Base-by-base conservation (phyloP, 2,329 filamentous ascomycete species). In the Verticillium longisporum region DNA sequence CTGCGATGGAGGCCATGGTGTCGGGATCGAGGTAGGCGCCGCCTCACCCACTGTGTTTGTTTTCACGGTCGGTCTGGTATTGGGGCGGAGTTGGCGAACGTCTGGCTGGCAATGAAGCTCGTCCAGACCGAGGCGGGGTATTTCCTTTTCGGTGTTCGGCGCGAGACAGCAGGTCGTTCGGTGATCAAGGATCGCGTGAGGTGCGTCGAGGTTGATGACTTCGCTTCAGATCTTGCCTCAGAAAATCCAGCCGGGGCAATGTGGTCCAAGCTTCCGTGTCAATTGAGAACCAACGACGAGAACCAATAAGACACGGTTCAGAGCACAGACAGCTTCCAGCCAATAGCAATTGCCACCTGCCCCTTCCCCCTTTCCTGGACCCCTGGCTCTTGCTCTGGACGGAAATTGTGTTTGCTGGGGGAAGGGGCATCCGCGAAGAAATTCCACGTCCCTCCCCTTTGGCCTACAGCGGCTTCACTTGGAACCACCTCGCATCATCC, bases 321-420 rank as follows among this genome's bases (percentile, higher is more conserved):
- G 33, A 11, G 57, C 57, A 59, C 57, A 45, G 57, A 54, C 57
- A 64, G 53, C 38, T 55, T 11, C 54, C 36, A 63, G 54, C 66
- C 66, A 67, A 67, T 66, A 62, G 64, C 15, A 56, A 32, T 21
- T 33, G 26, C 7, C 18, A 6, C 9, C 0, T 33, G 11, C 64
- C 71, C 71, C 69, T 77, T 75, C 75, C 77, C 77, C 77, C 73
- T 75, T 77, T 75, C 70, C 73, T 69, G 45, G 41, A 45, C 61
- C 74, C 75, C 73, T 75, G 73, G 41, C 71, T 70, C 71, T 68
- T 72, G 68, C 69, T 72, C 70, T 71, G 69, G 65, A 75, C 68
- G 73, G 78, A 81, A 81, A 81, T 80, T 81, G 76, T 76, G 71
- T 74, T 75, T 77, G 73, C 72, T 73, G 74, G 72, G 72, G 72